These are phyloP conservation scores for Diutina mesorugosa DNA, from an alignment of 1,139 yeast genomes.

Conservation along the genomic window DNA sequence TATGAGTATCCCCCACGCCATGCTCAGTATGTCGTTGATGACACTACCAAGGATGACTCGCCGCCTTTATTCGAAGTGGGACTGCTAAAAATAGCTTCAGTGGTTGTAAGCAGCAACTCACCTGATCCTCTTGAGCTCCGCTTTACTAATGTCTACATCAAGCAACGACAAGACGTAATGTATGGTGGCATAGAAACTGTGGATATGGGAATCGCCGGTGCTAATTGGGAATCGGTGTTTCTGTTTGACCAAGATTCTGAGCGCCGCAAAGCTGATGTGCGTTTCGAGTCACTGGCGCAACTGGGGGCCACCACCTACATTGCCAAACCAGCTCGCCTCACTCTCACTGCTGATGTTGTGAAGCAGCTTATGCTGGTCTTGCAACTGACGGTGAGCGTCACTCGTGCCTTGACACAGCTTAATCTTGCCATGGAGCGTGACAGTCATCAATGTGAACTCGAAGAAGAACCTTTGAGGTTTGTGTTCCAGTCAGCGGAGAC, in stretches of 20 bases:
- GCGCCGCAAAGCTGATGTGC: constrained; percentile 28
- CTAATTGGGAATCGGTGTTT: constrained; percentile 7
- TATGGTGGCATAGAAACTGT: constrained; percentile 34
- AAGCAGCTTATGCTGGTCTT: neutral
- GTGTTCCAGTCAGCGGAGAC: neutral
- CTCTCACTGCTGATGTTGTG: neutral
- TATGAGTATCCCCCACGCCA: neutral
- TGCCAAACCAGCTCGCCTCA: constrained; percentile 23
- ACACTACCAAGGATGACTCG: neutral
- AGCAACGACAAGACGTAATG: constrained; percentile 27
- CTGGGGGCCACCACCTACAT: constrained; percentile 23
- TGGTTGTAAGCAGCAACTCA: neutral
- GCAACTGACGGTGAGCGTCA: neutral
- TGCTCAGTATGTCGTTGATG: neutral
- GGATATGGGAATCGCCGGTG: constrained; percentile 10
- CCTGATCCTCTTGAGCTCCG: constrained; percentile 8
- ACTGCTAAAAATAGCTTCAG: neutral
- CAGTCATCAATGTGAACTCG: neutral
- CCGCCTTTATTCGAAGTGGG: neutral
- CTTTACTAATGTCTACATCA: constrained; percentile 20
- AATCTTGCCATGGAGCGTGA: neutral
- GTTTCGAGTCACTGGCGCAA: constrained; percentile 30
- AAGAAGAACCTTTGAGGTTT: neutral
- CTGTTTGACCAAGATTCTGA: neutral
- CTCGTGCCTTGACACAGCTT: neutral